These are phyloP conservation scores for Solanum paucissectum DNA, from an alignment of 257 asterid genomes.

Conservation along the genomic window DNA sequence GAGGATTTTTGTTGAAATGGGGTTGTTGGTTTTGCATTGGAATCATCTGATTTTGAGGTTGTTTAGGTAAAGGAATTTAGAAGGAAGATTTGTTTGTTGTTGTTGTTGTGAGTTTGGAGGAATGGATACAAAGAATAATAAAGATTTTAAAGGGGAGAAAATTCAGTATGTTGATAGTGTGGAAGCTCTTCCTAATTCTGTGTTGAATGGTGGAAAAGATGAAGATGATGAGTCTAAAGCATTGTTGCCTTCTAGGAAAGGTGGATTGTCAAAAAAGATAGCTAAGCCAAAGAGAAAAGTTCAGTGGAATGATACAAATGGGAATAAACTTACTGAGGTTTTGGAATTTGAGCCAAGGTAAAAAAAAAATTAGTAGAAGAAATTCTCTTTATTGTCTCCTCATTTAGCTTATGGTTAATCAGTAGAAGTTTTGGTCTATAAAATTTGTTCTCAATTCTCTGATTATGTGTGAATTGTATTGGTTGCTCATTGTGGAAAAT, in stretches of 20 bases:
- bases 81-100: too few relatives aligned
- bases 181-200: slow-evolving; percentile 20
- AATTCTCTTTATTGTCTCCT: not conserved
- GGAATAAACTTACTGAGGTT: slow-evolving; percentile 68
- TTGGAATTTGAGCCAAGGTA: slow-evolving; percentile 92
- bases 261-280: slow-evolving; percentile 31
- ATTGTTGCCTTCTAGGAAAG: slow-evolving; percentile 36
- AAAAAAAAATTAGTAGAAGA: not conserved
- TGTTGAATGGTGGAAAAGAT: slow-evolving; percentile 31
- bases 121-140: slow-evolving; percentile 40
- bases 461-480: not conserved
- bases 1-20: slow-evolving; percentile 16
- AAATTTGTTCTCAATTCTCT: not conserved
- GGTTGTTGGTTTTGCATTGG: not conserved
- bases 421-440: not conserved
- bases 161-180: slow-evolving; percentile 14
- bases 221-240: slow-evolving; percentile 46
- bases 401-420: not conserved
- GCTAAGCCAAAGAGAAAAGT: slow-evolving; percentile 66
- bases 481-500: not conserved
- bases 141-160: slow-evolving; percentile 22
- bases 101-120: not conserved
- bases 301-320: slow-evolving; percentile 81
- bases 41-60: not conserved
- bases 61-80: not conserved